A percentile compares a stretch with the other conserved stretches of the same genome.
Evolutionary conservation across 345 rosid genomes (phyloP).

Genomic region (Psidium friedrichsthalianum): DNA sequence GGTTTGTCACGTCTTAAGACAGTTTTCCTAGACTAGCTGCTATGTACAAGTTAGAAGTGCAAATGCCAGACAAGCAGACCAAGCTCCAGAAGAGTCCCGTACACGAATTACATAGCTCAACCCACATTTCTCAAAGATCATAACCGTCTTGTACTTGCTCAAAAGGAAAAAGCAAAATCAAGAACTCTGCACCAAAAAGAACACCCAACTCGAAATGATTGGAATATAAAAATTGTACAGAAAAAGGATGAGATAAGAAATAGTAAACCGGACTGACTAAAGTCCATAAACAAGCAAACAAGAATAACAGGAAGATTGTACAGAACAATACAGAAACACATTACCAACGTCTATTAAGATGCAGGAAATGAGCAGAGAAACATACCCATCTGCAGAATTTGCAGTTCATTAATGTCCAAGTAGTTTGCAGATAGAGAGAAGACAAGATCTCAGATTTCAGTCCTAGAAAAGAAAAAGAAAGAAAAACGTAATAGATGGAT

Average conservation of each 20-base stretch:
- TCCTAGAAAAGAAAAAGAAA: background rate
- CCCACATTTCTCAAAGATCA: background rate
- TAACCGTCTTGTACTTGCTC: background rate
- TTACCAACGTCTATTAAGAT: background rate
- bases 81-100: background rate
- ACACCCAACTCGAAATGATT: background rate
- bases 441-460: background rate
- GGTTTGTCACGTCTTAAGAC: background rate
- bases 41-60: background rate
- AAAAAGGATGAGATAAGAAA: background rate
- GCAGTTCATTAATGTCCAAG: background rate
- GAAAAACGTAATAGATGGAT: background rate
- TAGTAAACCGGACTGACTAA: background rate
- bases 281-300: background rate
- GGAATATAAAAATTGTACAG: background rate
- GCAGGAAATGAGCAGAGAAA: background rate
- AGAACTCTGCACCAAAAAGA: background rate
- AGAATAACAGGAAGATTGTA: background rate
- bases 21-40: background rate
- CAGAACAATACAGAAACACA: background rate
- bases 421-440: background rate
- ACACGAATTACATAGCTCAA: background rate
- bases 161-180: background rate
- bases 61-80: background rate
- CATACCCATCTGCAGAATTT: slow-evolving; percentile 5